Evolutionary conservation across 2,329 filamentous ascomycete genomes (phyloP).

Genomic region (Pyricularia sp.): DNA sequence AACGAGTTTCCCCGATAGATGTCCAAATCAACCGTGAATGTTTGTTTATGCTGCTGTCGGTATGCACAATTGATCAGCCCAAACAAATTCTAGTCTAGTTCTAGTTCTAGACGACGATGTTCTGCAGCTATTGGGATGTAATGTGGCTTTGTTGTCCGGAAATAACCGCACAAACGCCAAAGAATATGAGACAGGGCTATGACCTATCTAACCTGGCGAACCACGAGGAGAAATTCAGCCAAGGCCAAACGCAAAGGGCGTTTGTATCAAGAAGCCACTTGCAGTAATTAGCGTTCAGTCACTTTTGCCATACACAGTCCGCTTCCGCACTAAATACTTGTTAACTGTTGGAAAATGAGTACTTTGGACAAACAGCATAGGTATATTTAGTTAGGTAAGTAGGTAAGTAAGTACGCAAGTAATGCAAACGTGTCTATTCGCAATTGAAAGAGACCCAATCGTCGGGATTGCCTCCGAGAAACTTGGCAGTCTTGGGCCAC

Average conservation of each 20-base stretch:
- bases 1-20: no score
- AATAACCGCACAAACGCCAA: background rate
- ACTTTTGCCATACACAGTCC: no score
- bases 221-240: background rate
- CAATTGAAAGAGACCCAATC: background rate
- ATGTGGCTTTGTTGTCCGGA: background rate
- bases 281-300: no score
- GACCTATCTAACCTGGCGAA: background rate
- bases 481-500: background rate
- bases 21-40: background rate
- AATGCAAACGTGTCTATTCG: background rate
- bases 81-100: no score
- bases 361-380: no score
- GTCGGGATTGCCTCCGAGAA: background rate
- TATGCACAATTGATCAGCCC: background rate
- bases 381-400: no score
- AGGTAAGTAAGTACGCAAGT: no score
- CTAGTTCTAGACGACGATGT: background rate
- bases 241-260: background rate
- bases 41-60: no score
- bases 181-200: background rate
- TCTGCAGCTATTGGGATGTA: background rate
- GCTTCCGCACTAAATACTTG: no score
- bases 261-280: no score
- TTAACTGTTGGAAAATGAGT: no score